Base-by-base conservation (phyloP, 2,329 filamentous ascomycete species). In the Pseudogymnoascus sp. region DNA sequence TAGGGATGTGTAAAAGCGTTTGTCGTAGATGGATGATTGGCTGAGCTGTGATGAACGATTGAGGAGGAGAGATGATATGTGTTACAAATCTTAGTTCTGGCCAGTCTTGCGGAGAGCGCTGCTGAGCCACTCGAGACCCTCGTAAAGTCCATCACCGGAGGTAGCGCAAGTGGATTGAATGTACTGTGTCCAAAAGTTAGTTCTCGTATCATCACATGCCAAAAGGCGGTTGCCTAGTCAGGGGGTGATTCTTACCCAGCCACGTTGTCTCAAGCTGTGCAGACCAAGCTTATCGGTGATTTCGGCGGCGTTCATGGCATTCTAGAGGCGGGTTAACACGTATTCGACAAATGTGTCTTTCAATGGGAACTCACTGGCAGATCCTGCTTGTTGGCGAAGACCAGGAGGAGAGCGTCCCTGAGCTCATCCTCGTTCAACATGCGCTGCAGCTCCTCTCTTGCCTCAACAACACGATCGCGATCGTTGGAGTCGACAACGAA, bases 361-460 rank as follows among this genome's bases (percentile, higher is more conserved):
- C 13, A 3, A 31, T n/a, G n/a, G 29, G 44, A 63, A 84, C 92
- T 78, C 83, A 97, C 95, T 72, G 89, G 89, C 79, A 97, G 83
- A 93, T 99, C 95, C 85, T 99, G 95, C 86, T 99, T 99, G 88
- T 99, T 99, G 80, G 95, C 95, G 75, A 99, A 99, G 74, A 99
- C 93, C 74, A 99, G 82, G 72, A 99, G 86, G 73, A 97, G 88
- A 70, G 95, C 95, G 77, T 99, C 95, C 77, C 93, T 90, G 79
- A 99, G 91, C 83, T 99, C 95, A 71, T 96, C 90, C 81, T 99
- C 95, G 81, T 97, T 96, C 78, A 99, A 87, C 87, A 99, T 99
- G 78, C 95, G 89, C 80, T 96, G 91, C 75, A 99, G 84, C 80
- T 99, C 95, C 79, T 96, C 92, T 68, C 91, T 88, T 74, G 95